phyloP scores from a whole-genome alignment of 805 yeast genomes.

The Yamadazyma olivae region DNA sequence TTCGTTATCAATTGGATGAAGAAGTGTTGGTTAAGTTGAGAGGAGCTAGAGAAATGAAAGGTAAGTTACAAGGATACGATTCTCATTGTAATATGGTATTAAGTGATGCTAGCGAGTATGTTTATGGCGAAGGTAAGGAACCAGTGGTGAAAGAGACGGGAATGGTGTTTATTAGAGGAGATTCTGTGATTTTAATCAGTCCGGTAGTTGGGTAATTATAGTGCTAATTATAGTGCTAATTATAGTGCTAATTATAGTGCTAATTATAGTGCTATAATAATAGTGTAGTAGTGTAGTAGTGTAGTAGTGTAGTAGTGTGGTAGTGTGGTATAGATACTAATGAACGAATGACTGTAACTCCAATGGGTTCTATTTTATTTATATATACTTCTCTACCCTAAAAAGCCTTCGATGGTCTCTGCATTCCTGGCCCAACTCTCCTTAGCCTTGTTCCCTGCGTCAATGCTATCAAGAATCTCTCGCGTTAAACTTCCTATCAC shows the following conservation, averaged over 20 bases:
- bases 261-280: too few relatives aligned
- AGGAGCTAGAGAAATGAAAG: constrained; percentile 90
- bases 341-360: too few relatives aligned
- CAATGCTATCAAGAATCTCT: constrained; percentile 27
- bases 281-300: too few relatives aligned
- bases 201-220: too few relatives aligned
- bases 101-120: constrained; percentile 87
- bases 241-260: too few relatives aligned
- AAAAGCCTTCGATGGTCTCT: constrained; percentile 25
- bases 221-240: too few relatives aligned
- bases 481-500: constrained; percentile 20
- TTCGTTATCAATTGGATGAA: constrained; percentile 85
- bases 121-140: constrained; percentile 54
- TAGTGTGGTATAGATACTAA: too few relatives aligned
- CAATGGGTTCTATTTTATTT: too few relatives aligned
- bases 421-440: constrained; percentile 36
- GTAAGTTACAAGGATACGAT: constrained; percentile 90
- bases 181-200: constrained; percentile 83
- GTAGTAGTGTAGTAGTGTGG: too few relatives aligned
- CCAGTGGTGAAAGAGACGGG: constrained; percentile 60
- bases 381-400: too few relatives aligned
- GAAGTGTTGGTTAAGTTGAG: constrained; percentile 82
- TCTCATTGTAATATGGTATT: constrained; percentile 95
- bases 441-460: constrained; percentile 30
- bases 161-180: constrained; percentile 97